Base-by-base conservation (phyloP, 225 moss, liverwort and hornwort species). In the Marchantia polymorpha region DNA sequence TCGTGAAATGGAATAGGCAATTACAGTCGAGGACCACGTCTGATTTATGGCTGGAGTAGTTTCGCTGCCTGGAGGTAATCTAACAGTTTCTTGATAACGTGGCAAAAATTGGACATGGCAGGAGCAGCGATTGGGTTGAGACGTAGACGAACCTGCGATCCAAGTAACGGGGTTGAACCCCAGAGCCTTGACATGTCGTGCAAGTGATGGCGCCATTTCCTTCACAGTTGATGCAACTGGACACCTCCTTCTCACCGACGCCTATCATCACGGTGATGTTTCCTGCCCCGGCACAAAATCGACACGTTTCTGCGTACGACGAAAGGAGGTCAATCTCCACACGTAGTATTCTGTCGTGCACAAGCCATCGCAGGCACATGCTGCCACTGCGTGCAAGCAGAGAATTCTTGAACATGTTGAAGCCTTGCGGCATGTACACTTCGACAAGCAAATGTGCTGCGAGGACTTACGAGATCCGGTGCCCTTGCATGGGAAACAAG, bases 401-500 rank as follows among this genome's bases (percentile, higher is more conserved):
- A 39, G 39, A 39, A 2, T 39, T 2, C 39, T 39, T 39, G 39
- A 39, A 5, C 39, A 39, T 5, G 39, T 39, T 39, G 39, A 39
- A 39, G 39, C 39, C 39, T 39, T 39, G 2, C 39, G 39, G 5
- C 3, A 2, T 39, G 5, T 39, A 39, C 39, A 39, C 39, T 39
- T 39, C 5, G 5, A 39, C 39, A 2, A 39, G 39, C 39, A 39
- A 39, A 39, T 39, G 39, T 39, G n/a, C n/a, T 19, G 8, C 30
- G 55, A 55, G 27, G 59, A 85, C 87, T 87, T 68, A 87, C 87
- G 97, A 11, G 93, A 84, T 78, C 97, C 97, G 3, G 90, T 90
- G 0, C 97, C 97, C 52, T 82, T 92, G 87, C 97, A 99, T 7
- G 97, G 95, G n/a, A 99, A 99, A 74, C 97, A 99, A 0, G 95